phyloP scores from a whole-genome alignment of 768 basidiomycete genomes.

The Boletus tylopilopsis region DNA sequence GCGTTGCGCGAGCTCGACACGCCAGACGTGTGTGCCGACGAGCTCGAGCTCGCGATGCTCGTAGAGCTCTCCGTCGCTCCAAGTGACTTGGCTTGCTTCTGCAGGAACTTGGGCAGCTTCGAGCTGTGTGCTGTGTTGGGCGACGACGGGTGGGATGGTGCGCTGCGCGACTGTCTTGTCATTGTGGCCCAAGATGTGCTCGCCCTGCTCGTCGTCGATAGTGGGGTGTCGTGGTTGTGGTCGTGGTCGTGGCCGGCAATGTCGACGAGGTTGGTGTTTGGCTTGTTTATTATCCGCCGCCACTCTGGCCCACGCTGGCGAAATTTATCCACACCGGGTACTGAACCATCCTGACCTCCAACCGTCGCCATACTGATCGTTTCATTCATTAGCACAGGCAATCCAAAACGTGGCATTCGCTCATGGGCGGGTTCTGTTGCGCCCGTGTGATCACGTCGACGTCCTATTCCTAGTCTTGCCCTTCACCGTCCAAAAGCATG shows the following conservation, averaged over 20 bases:
- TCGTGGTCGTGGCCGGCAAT: slow-evolving; percentile 18
- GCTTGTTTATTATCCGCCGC: slow-evolving; percentile 22
- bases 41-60: slow-evolving; percentile 41
- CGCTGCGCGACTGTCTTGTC: slow-evolving; percentile 46
- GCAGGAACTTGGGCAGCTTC: slow-evolving; percentile 66
- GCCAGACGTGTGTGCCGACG: slow-evolving; percentile 31
- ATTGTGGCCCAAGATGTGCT: slow-evolving; percentile 25
- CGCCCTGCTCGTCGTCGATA: slow-evolving; percentile 8
- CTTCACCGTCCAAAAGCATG: not conserved
- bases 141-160: slow-evolving; percentile 40
- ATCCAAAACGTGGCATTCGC: not conserved
- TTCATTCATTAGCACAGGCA: not conserved
- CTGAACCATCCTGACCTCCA: not conserved
- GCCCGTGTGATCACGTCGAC: not conserved
- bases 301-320: slow-evolving; percentile 9
- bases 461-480: not conserved
- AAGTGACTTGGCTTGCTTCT: slow-evolving; percentile 57
- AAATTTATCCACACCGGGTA: slow-evolving; percentile 16
- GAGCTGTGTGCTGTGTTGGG: slow-evolving; percentile 42
- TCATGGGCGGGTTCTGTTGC: too few relatives aligned
- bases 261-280: slow-evolving; percentile 20
- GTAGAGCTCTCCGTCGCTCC: slow-evolving; percentile 31
- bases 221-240: not conserved
- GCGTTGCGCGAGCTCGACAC: slow-evolving; percentile 23
- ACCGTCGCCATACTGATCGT: too few relatives aligned